Evolutionary conservation across 352 stramenopile genomes (phyloP).

Genomic region (Phytophthora pinifolia): DNA sequence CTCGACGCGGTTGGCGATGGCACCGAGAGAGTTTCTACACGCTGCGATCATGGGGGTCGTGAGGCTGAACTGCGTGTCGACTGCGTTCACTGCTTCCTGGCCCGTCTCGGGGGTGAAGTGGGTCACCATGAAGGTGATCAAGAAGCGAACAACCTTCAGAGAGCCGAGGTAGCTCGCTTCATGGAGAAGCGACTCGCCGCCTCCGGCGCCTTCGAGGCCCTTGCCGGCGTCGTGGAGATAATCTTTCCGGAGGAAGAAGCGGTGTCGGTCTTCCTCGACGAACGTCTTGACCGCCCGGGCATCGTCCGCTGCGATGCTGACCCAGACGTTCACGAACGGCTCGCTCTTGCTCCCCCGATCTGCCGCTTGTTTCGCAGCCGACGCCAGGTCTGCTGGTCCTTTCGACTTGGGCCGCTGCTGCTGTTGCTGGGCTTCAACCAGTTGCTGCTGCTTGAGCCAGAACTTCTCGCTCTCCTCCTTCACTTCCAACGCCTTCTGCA

Average conservation of each 20-base stretch:
- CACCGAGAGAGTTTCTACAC: constrained; percentile 50
- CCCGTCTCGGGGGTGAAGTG: constrained; percentile 34
- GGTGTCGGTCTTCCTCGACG: constrained; percentile 30
- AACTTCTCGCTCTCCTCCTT: constrained; percentile 41
- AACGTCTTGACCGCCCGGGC: constrained; percentile 28
- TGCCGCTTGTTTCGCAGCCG: constrained; percentile 9
- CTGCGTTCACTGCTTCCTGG: constrained; percentile 35
- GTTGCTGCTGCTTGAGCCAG: constrained; percentile 29
- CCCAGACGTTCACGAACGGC: constrained; percentile 37
- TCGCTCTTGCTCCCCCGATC: background rate
- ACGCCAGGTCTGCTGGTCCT: constrained; percentile 6
- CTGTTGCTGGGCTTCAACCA: constrained; percentile 15
- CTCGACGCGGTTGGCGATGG: constrained; percentile 39
- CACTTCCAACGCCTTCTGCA: constrained; percentile 54
- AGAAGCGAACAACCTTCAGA: constrained; percentile 30
- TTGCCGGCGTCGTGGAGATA: constrained; percentile 1
- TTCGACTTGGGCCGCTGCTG: constrained; percentile 18
- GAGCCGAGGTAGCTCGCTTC: constrained; percentile 47
- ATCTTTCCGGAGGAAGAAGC: constrained; percentile 41
- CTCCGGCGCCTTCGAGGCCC: constrained; percentile 13
- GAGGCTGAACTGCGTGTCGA: constrained; percentile 52
- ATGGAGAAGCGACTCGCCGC: constrained; percentile 51
- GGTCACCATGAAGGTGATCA: constrained; percentile 41
- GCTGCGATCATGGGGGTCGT: constrained; percentile 61
- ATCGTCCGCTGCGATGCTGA: constrained; percentile 41